Evolutionary conservation across 1,284 basidiomycete species (phyloP).

Genomic region (Trichosporon sp.): DNA sequence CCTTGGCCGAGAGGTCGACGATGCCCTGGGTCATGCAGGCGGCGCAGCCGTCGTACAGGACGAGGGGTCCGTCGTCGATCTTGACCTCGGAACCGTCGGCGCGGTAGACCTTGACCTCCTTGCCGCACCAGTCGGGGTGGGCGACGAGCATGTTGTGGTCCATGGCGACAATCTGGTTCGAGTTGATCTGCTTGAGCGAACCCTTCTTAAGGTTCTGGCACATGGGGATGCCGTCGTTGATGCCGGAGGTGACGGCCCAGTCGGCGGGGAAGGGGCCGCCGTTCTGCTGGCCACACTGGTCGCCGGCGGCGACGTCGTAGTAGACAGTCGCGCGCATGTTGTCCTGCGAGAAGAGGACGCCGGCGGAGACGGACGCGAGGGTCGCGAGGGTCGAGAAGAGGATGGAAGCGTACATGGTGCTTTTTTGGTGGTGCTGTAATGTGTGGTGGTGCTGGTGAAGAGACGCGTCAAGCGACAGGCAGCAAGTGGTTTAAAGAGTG

Average conservation of each 20-base stretch:
- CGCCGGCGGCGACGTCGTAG: slow-evolving; percentile 17
- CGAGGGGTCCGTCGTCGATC: slow-evolving; percentile 35
- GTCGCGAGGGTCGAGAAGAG: background rate
- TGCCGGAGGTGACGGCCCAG: slow-evolving; percentile 19
- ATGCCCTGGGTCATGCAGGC: slow-evolving; percentile 25
- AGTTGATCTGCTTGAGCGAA: slow-evolving; percentile 11
- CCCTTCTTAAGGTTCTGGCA: slow-evolving; percentile 15
- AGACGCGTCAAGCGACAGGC: background rate
- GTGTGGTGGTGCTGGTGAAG: background rate
- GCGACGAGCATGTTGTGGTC: slow-evolving; percentile 19
- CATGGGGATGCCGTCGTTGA: slow-evolving; percentile 18
- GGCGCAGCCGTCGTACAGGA: slow-evolving; percentile 36
- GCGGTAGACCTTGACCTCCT: slow-evolving; percentile 29
- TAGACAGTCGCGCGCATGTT: slow-evolving; percentile 9
- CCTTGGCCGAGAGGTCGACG: slow-evolving; percentile 33
- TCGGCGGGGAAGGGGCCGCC: slow-evolving; percentile 20
- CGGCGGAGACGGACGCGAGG: background rate
- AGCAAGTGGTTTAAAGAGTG: background rate
- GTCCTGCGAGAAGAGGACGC: slow-evolving; percentile 1
- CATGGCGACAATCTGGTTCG: slow-evolving; percentile 24
- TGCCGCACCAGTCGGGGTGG: slow-evolving; percentile 25
- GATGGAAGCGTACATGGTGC: slow-evolving; percentile 1
- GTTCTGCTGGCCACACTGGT: slow-evolving; percentile 16
- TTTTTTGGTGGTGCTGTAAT: background rate
- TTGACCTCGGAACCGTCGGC: slow-evolving; percentile 27